Percentiles rank a stretch among this genome's conserved stretches.
Evolutionary conservation across 495 filamentous ascomycete genomes (phyloP).

Genomic region (Penicillium ochrochloron): DNA sequence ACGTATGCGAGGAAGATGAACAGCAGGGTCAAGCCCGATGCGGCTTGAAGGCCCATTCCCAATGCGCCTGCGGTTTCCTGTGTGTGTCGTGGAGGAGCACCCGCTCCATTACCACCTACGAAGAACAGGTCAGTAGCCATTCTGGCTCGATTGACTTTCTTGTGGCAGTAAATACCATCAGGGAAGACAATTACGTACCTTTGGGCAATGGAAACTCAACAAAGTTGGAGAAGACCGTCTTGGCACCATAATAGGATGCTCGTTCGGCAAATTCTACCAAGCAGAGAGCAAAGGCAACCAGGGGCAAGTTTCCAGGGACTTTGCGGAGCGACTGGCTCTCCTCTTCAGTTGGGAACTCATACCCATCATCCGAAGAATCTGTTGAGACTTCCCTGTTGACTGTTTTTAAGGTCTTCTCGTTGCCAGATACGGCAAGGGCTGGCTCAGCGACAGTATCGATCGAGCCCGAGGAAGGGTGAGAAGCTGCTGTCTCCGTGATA

Average conservation of each 20-base stretch:
- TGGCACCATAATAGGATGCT: constrained; percentile 61
- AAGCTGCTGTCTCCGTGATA: not conserved
- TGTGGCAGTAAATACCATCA: not conserved
- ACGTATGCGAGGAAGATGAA: constrained; percentile 65
- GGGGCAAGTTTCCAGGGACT: constrained; percentile 56
- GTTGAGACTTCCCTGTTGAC: not conserved
- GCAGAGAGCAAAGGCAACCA: constrained; percentile 57
- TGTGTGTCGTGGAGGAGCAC: constrained; percentile 58
- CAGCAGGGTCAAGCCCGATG: constrained; percentile 62
- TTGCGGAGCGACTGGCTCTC: constrained; percentile 59
- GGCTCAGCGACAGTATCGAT: not conserved
- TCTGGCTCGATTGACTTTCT: not conserved
- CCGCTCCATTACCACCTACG: constrained; percentile 62
- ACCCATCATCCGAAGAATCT: constrained; percentile 31
- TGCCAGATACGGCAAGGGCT: not conserved
- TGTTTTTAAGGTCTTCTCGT: not conserved
- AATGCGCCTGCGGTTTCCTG: constrained; percentile 62
- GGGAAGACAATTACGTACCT: constrained; percentile 20
- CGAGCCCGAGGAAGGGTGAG: not conserved
- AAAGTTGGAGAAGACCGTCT: constrained; percentile 64
- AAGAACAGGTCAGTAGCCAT: not conserved
- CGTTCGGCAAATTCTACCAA: constrained; percentile 63
- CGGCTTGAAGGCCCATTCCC: constrained; percentile 60
- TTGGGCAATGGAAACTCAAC: constrained; percentile 57
- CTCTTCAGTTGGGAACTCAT: constrained; percentile 60